phyloP scores from a whole-genome alignment of 768 basidiomycete species.

The Termitomyces sp. region DNA sequence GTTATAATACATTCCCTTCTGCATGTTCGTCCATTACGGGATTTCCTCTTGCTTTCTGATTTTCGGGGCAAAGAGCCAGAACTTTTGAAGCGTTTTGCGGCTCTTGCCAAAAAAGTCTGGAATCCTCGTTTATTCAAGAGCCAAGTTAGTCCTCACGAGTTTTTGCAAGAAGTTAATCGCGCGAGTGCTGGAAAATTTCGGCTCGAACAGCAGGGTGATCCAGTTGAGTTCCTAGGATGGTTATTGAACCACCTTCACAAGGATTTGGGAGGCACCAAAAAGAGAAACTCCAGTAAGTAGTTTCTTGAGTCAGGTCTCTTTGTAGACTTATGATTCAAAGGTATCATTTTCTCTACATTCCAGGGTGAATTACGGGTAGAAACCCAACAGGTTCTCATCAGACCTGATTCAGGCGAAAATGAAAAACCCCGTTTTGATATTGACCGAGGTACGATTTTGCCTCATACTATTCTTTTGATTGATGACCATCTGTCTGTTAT shows the following conservation, averaged over 20 bases:
- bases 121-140: slow-evolving; percentile 95
- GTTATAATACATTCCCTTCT: slow-evolving; percentile 92
- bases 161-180: slow-evolving; percentile 92
- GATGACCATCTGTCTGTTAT: background rate
- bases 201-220: slow-evolving; percentile 92
- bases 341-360: slow-evolving; percentile 89
- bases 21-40: slow-evolving; percentile 85
- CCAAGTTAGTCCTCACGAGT: slow-evolving; percentile 98
- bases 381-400: slow-evolving; percentile 88
- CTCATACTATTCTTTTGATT: background rate
- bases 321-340: slow-evolving; percentile 33
- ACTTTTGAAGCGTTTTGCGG: slow-evolving; percentile 81
- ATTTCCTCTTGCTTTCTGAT: slow-evolving; percentile 76
- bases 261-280: slow-evolving; percentile 93
- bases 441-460: slow-evolving; percentile 67
- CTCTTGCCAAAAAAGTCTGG: slow-evolving; percentile 91
- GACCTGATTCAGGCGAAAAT: slow-evolving; percentile 66
- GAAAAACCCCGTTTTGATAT: slow-evolving; percentile 92
- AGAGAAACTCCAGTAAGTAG: slow-evolving; percentile 78
- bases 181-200: slow-evolving; percentile 89
- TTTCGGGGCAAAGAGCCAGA: slow-evolving; percentile 77
- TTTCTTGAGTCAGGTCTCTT: slow-evolving; percentile 5
- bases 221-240: slow-evolving; percentile 95
- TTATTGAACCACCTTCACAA: slow-evolving; percentile 88
- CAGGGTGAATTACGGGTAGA: slow-evolving; percentile 93